These are phyloP conservation scores for Oryza rufipogon DNA, from an alignment of 176 grass and related monocot genomes.

Conservation along the genomic window DNA sequence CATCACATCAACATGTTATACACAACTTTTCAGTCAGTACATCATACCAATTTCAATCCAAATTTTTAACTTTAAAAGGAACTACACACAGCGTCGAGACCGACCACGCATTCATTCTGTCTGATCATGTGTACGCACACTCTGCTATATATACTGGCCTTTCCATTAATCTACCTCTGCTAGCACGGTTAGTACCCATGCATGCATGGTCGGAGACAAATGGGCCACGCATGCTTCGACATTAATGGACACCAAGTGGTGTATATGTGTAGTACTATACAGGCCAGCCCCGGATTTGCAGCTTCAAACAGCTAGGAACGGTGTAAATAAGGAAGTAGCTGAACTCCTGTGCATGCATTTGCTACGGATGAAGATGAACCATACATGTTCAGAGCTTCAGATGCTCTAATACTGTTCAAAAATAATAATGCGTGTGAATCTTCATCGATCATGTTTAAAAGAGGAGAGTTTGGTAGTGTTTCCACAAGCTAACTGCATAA, in stretches of 20 bases:
- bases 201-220: slow-evolving; percentile 5
- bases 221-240: neutral
- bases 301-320: neutral
- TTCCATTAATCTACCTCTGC: slow-evolving; percentile 9
- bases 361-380: neutral
- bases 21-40: no score
- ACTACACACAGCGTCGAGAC: neutral
- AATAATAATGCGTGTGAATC: neutral
- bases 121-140: neutral
- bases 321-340: neutral
- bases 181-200: neutral
- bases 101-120: slow-evolving; percentile 32
- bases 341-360: neutral
- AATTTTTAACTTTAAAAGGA: no score
- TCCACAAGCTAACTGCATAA: neutral
- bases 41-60: no score
- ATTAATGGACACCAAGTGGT: neutral
- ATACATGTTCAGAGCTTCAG: neutral
- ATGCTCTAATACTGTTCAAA: neutral
- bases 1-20: no score
- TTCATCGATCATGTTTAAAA: neutral
- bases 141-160: neutral
- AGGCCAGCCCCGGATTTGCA: neutral
- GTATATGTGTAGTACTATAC: neutral
- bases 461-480: neutral